These are phyloP conservation scores for Pluteus cervinus DNA, from an alignment of 768 basidiomycete species.

Conservation along the genomic window DNA sequence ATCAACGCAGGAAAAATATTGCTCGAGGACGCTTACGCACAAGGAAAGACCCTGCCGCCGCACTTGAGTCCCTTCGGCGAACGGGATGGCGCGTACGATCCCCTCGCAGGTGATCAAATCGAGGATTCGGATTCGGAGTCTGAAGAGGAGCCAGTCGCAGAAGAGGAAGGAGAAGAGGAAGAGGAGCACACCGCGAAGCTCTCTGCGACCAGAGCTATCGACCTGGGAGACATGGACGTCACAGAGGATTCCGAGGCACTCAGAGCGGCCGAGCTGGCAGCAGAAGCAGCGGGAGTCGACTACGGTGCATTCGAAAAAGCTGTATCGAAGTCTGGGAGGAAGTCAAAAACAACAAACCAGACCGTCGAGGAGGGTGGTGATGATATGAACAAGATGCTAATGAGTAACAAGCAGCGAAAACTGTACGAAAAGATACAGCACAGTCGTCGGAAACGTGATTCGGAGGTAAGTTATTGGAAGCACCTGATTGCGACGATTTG, in stretches of 20 bases:
- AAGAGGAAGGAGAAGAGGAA: slow-evolving; percentile 19
- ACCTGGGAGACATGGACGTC: slow-evolving; percentile 25
- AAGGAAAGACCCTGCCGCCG: slow-evolving; percentile 84
- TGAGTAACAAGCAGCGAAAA: slow-evolving; percentile 93
- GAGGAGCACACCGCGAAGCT: slow-evolving; percentile 1
- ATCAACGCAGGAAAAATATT: slow-evolving; percentile 84
- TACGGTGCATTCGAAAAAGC: slow-evolving; percentile 74
- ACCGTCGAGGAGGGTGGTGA: slow-evolving; percentile 47
- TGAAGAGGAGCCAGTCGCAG: slow-evolving; percentile 27
- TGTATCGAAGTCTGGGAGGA: slow-evolving; percentile 48
- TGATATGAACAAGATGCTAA: slow-evolving; percentile 96
- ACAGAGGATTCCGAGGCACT: slow-evolving; percentile 58
- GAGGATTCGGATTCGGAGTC: slow-evolving; percentile 26
- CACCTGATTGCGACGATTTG: no score
- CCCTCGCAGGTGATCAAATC: slow-evolving; percentile 34
- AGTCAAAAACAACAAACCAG: slow-evolving; percentile 19
- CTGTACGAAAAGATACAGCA: slow-evolving; percentile 92
- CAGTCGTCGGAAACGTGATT: slow-evolving; percentile 66
- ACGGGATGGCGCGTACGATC: slow-evolving; percentile 71
- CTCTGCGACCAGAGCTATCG: slow-evolving; percentile 14
- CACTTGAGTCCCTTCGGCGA: slow-evolving; percentile 96
- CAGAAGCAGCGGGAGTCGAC: slow-evolving; percentile 83
- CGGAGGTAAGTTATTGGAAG: slow-evolving; percentile 63
- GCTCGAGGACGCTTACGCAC: slow-evolving; percentile 78
- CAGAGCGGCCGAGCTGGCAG: slow-evolving; percentile 85